Evolutionary conservation across 2,329 filamentous ascomycete species (phyloP), one percentile per base, ranked within the genome.

Genomic region (Zasmidium angulare): DNA sequence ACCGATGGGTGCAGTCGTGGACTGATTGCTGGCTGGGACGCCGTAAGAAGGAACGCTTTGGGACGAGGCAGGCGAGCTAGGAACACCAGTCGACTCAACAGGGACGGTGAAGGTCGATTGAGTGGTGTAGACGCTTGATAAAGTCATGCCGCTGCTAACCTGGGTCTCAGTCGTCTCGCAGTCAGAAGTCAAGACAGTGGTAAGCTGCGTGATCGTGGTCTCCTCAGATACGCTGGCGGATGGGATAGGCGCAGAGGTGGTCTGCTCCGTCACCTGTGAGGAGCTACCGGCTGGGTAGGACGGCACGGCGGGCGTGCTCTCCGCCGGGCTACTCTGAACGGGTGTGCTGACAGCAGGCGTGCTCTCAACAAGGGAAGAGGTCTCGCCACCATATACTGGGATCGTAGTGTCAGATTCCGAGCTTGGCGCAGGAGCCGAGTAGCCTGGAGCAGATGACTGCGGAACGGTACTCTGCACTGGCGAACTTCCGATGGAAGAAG

Each of bases 21-120:
- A 46, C 21, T 20, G 23, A 24, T 55, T 55, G 43, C 46, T 43
- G 19, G n/a, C 19, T 43, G 36, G 36, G 12, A 43, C 36, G n/a
- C 36, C 36, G n/a, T 43, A 43, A 7, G 36, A 43, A 17, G 49
- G 21, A 2, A 50, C 48, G 6, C 22, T 22, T 17, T 29, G 22
- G 14, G 48, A 50, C 9, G 58, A 59, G 67, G 77, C 63, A 17
- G 36, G 36, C 36, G 36, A 43, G 36, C 36, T 43, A 9, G 36
- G 36, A 19, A 43, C 36, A 43, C 36, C 36, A 70, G 71, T 68
- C 71, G 77, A 71, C 73, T 77, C 65, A 67, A 71, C 62, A 66
- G 75, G 64, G 58, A 73, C 50, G 58, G 76, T 71, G 55, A 71
- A 67, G 12, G 70, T 60, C 26, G 56, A 59, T 31, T 46, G 54